A percentile compares a stretch with the other conserved stretches of the same genome.
phyloP scores from a whole-genome alignment of 31 red algal species.

The Endocladia muricata region DNA sequence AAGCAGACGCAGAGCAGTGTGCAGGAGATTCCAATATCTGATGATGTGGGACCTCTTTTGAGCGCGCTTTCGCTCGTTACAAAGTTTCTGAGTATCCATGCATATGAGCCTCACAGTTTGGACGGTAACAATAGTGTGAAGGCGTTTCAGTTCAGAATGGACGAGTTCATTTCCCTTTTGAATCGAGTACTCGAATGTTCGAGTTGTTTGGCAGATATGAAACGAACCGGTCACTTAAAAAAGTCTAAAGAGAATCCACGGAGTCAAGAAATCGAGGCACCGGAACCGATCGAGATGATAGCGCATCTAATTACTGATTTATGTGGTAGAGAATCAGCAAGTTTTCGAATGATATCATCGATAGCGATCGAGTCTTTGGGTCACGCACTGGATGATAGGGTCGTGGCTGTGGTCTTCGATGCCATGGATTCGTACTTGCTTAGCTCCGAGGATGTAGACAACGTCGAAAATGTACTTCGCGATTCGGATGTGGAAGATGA shows the following conservation, averaged over 20 bases:
- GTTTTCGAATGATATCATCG: constrained; percentile 14
- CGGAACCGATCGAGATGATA: constrained; percentile 25
- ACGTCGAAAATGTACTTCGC: no score
- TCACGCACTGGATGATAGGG: constrained; percentile 29
- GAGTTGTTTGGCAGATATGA: no score
- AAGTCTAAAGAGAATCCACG: no score
- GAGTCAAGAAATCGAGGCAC: not conserved
- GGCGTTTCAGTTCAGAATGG: not conserved
- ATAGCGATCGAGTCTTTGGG: constrained; percentile 23
- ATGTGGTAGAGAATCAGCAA: constrained; percentile 9
- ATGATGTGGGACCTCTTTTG: not conserved
- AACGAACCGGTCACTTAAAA: no score
- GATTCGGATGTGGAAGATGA: not conserved
- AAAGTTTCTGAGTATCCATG: not conserved
- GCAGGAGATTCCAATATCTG: no score
- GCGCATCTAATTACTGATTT: constrained; percentile 34
- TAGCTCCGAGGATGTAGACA: no score
- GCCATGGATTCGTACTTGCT: constrained; percentile 23
- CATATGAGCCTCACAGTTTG: not conserved
- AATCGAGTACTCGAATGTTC: no score
- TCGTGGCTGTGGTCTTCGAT: constrained; percentile 65
- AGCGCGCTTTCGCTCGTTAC: not conserved
- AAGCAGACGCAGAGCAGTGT: no score
- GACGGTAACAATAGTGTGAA: not conserved
- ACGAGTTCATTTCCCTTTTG: no score